Conservation (phyloP, 2,329 filamentous ascomycete genomes). For the Fusarium verrucosum region DNA sequence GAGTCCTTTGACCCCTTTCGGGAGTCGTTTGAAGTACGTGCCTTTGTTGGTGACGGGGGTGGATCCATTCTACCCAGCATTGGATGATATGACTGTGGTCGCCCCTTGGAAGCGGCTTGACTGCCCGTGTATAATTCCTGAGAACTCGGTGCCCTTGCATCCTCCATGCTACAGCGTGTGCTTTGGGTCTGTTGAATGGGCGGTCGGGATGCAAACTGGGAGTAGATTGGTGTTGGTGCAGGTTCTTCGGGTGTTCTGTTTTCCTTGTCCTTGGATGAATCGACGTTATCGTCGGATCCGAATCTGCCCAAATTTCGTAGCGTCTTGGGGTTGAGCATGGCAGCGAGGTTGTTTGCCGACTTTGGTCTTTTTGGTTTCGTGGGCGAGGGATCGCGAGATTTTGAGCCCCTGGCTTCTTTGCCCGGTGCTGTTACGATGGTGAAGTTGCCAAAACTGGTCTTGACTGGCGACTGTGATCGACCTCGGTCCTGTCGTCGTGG, state of each 20-base stretch:
- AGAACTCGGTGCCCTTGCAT: conserved; percentile 32
- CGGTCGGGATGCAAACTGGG: conserved; percentile 67
- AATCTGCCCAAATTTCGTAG: conserved; percentile 70
- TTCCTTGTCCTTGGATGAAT: conserved; percentile 76
- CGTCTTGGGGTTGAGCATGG: conserved; percentile 79
- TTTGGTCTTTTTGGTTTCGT: conserved; percentile 80
- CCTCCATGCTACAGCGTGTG: conserved; percentile 42
- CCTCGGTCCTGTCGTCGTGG: conserved; percentile 51
- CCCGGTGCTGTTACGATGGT: conserved; percentile 55
- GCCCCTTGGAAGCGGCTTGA: conserved; percentile 50
- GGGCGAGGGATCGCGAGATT: conserved; percentile 59
- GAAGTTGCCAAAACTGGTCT: conserved; percentile 53
- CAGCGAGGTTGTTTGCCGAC: conserved; percentile 83
- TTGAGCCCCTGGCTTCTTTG: conserved; percentile 54
- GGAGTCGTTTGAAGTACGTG: conserved; percentile 34
- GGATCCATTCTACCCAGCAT: conserved; percentile 37
- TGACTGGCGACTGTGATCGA: conserved; percentile 56
- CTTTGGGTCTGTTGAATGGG: conserved; percentile 34
- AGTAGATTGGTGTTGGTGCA: conserved; percentile 77
- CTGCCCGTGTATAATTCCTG: conserved; percentile 31
- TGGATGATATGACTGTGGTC: conserved; percentile 62
- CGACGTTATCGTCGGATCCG: conserved; percentile 62
- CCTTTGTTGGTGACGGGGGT: conserved; percentile 37
- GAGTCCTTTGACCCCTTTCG: conserved; percentile 45
- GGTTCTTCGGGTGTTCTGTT: conserved; percentile 70